Conservation (phyloP, 73 alveolate species). For the Paramecium sonneborni region DNA sequence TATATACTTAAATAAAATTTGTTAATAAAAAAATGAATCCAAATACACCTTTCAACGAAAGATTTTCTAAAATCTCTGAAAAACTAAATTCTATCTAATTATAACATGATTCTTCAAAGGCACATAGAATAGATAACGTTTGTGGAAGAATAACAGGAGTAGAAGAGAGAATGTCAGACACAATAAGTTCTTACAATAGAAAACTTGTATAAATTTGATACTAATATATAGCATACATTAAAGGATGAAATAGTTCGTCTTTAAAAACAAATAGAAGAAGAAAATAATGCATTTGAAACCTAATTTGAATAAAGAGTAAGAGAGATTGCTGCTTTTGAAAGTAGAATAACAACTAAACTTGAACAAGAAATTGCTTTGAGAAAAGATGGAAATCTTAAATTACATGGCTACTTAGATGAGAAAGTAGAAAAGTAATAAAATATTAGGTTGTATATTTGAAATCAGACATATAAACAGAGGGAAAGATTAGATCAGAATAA, state of each 20-base stretch:
- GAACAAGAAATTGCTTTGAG: constrained; percentile 61
- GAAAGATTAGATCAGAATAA: constrained; percentile 61
- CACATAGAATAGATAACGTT: constrained; percentile 59
- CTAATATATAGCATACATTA: neutral
- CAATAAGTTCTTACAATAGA: constrained; percentile 49
- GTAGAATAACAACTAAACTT: constrained; percentile 61
- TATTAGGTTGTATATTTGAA: constrained; percentile 58
- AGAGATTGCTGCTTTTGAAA: constrained; percentile 68
- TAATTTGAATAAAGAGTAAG: constrained; percentile 61
- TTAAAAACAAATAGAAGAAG: constrained; percentile 63
- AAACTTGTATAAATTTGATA: neutral
- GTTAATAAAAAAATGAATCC: constrained; percentile 57
- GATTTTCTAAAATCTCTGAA: constrained; percentile 59
- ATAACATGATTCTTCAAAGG: constrained; percentile 60
- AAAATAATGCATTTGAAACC: constrained; percentile 57
- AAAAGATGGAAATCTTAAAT: constrained; percentile 63
- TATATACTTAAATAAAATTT: constrained; percentile 42
- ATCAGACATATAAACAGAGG: constrained; percentile 63
- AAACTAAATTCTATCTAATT: constrained; percentile 62
- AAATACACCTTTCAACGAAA: constrained; percentile 67
- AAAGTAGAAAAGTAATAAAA: neutral
- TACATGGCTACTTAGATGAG: constrained; percentile 62
- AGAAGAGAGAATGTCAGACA: constrained; percentile 60
- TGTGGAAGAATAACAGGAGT: constrained; percentile 53
- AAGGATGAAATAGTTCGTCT: constrained; percentile 65